Percentiles rank a stretch among this genome's conserved stretches.
These are phyloP conservation scores for Ustilago bromivora DNA, from an alignment of 1,284 basidiomycete genomes.

Conservation along the genomic window DNA sequence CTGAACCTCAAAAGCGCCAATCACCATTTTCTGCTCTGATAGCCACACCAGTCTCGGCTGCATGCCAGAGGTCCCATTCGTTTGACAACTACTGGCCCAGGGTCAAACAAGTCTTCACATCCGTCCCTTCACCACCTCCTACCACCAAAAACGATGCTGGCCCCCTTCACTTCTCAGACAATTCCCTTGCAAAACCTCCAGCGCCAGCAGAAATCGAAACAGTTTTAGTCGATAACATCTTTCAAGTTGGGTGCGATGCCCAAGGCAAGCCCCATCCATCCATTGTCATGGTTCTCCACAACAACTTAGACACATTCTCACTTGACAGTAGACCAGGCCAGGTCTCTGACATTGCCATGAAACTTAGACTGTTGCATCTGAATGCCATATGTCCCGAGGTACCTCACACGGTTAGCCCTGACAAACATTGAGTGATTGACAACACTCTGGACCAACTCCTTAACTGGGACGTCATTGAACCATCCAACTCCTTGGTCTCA, in stretches of 20 bases:
- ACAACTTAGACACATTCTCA: background rate
- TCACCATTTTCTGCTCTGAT: too few relatives aligned
- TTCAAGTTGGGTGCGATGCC: background rate
- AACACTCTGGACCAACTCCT: conserved; percentile 1
- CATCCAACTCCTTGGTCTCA: background rate
- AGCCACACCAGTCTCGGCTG: too few relatives aligned
- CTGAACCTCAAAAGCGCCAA: too few relatives aligned
- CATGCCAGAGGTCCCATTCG: too few relatives aligned
- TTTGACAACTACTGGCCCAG: too few relatives aligned
- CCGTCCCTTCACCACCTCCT: too few relatives aligned
- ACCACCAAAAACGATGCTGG: too few relatives aligned
- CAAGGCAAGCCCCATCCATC: background rate
- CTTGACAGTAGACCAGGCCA: background rate
- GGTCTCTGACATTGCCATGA: background rate
- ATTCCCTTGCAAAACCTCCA: too few relatives aligned
- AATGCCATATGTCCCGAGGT: background rate
- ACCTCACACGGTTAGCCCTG: background rate
- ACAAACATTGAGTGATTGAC: background rate
- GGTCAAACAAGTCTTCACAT: too few relatives aligned
- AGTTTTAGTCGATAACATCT: background rate
- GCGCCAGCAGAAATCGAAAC: too few relatives aligned
- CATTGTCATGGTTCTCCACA: background rate
- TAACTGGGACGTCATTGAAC: conserved; percentile 4
- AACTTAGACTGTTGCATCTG: background rate
- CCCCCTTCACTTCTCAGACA: too few relatives aligned